Conservation (phyloP, 306 rosid genomes). For the Astragalus glycyphyllos region DNA sequence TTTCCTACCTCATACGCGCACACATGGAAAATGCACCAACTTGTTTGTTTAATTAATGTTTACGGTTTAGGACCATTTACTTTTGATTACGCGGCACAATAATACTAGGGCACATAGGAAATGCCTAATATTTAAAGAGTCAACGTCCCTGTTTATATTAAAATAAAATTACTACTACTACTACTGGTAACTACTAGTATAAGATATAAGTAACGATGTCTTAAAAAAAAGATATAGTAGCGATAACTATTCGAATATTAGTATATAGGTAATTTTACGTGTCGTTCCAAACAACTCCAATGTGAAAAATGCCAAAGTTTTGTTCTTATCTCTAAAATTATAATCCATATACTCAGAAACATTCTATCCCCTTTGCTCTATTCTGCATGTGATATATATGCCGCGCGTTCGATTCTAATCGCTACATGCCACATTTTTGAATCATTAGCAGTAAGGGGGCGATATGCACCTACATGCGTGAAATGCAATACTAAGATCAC, state of each 20-base stretch:
- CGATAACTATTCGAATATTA: too few species aligned
- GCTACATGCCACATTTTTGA: background rate
- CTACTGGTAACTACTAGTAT: too few species aligned
- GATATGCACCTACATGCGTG: background rate
- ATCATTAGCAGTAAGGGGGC: background rate
- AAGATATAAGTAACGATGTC: too few species aligned
- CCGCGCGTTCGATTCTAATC: background rate
- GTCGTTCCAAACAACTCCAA: constrained; percentile 39
- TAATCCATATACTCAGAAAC: background rate
- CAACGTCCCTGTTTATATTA: background rate
- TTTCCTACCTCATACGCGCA: constrained; percentile 10
- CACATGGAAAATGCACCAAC: constrained; percentile 36
- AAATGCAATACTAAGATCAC: background rate
- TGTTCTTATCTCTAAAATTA: constrained; percentile 46
- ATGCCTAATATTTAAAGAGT: background rate
- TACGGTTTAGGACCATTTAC: constrained; percentile 25
- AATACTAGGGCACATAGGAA: background rate
- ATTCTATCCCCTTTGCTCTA: background rate
- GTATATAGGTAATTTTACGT: constrained; percentile 14
- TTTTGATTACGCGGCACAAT: constrained; percentile 8
- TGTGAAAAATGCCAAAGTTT: constrained; percentile 15
- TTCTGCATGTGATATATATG: background rate
- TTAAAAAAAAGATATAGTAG: too few species aligned
- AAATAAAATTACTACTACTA: too few species aligned
- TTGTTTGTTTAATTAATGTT: constrained; percentile 2